phyloP scores from a whole-genome alignment of 768 basidiomycete species.

The Suillus subalutaceus region DNA sequence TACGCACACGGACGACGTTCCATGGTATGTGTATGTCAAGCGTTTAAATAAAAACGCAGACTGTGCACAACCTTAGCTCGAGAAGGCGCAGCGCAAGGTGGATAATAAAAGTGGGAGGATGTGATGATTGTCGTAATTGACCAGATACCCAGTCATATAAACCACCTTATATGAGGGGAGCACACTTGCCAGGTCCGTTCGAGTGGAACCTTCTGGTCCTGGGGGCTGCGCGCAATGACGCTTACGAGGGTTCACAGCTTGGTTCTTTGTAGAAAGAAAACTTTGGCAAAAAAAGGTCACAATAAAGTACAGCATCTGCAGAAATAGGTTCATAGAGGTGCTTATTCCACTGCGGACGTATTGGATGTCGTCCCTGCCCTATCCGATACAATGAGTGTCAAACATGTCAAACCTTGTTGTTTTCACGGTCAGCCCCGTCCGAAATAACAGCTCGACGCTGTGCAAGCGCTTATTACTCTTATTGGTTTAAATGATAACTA shows the following conservation, averaged over 20 bases:
- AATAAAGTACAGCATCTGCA: constrained; percentile 2
- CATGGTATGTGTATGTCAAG: not conserved
- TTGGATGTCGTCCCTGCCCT: not conserved
- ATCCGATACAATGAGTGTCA: not conserved
- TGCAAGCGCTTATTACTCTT: not conserved
- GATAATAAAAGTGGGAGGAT: not conserved
- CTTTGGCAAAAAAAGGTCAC: too few species aligned
- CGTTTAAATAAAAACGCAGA: not conserved
- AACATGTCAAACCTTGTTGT: not conserved
- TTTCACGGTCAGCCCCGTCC: not conserved
- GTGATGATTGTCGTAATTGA: not conserved
- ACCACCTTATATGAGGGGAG: not conserved
- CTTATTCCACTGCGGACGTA: not conserved
- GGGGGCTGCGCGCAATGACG: constrained; percentile 1
- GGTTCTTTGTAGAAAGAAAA: not conserved
- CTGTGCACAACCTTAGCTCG: not conserved
- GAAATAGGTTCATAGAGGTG: not conserved
- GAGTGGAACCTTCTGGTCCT: not conserved
- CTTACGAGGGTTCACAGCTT: not conserved
- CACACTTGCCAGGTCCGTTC: not conserved
- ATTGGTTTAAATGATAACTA: not conserved
- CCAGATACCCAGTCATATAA: not conserved
- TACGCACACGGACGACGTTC: not conserved
- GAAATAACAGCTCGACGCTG: not conserved
- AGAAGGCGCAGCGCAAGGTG: not conserved